phyloP scores from a whole-genome alignment of 2,329 filamentous ascomycete species.

The Sarocladium brachiariae region DNA sequence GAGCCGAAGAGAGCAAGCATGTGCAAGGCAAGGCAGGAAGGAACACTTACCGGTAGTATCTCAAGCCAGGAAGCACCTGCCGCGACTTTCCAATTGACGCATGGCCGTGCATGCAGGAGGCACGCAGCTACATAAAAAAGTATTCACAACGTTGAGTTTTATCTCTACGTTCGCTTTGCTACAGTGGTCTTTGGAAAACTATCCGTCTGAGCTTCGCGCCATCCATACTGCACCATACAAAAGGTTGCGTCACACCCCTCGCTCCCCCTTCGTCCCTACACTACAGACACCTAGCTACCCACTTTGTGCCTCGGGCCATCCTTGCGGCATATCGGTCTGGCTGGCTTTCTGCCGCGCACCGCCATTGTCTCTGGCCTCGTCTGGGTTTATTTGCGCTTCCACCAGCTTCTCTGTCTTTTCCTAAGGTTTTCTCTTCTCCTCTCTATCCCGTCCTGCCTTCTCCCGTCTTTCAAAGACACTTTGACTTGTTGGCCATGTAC shows the following conservation, averaged over 20 bases:
- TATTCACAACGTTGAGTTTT: too few relatives aligned
- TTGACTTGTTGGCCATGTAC: slow-evolving; percentile 11
- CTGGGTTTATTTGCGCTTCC: slow-evolving; percentile 4
- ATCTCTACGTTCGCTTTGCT: too few relatives aligned
- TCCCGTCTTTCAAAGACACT: neutral
- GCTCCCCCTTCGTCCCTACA: neutral
- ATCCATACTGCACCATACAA: neutral
- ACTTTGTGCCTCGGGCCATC: slow-evolving; percentile 8
- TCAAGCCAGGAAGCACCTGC: neutral
- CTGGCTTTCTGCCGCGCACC: neutral
- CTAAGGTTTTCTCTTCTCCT: slow-evolving; percentile 4
- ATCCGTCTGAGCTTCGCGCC: too few relatives aligned
- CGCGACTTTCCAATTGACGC: neutral
- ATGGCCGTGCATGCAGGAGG: neutral
- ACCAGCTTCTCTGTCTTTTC: neutral
- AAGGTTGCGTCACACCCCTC: neutral
- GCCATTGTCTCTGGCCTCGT: neutral
- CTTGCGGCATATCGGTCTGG: neutral
- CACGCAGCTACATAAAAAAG: too few relatives aligned
- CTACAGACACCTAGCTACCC: neutral
- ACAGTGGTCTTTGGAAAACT: too few relatives aligned
- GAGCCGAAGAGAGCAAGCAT: neutral
- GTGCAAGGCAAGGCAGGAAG: neutral
- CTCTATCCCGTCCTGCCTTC: slow-evolving; percentile 1
- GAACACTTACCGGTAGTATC: neutral